Evolutionary conservation across 768 basidiomycete species (phyloP).

Genomic region (Favolaschia claudopus): DNA sequence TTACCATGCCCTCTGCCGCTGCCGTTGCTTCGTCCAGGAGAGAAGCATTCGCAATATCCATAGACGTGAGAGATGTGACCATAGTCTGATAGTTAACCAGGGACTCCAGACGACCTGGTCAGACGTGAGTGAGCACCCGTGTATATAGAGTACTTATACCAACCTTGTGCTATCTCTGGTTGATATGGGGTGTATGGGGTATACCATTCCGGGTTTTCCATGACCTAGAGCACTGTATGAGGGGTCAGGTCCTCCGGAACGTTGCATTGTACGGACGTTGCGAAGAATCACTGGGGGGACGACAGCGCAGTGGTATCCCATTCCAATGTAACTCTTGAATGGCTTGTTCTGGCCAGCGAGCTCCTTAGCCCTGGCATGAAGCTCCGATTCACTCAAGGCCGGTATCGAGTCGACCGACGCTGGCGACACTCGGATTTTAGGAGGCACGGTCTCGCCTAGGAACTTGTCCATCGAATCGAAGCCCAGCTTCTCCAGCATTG

Average conservation of each 20-base stretch:
- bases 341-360: constrained; percentile 82
- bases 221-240: constrained; percentile 54
- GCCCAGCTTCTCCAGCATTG: constrained; percentile 86
- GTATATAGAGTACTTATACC: constrained; percentile 23
- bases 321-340: constrained; percentile 94
- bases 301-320: constrained; percentile 96
- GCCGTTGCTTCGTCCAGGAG: constrained; percentile 95
- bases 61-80: constrained; percentile 91
- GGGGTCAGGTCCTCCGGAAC: too few species aligned
- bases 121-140: constrained; percentile 12
- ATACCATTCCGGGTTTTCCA: constrained; percentile 98
- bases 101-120: constrained; percentile 89
- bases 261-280: constrained; percentile 64
- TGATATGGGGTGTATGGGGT: constrained; percentile 97
- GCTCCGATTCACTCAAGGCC: constrained; percentile 85
- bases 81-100: constrained; percentile 97
- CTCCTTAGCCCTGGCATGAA: constrained; percentile 75
- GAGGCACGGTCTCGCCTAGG: constrained; percentile 81
- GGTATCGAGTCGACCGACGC: constrained; percentile 72
- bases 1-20: constrained; percentile 96
- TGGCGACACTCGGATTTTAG: constrained; percentile 74
- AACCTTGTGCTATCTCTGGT: constrained; percentile 98
- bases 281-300: constrained; percentile 95
- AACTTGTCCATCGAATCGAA: constrained; percentile 91
- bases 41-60: constrained; percentile 97